Evolutionary conservation across 192 early-diverging fungal genomes (phyloP).

Genomic region (Gryganskiella cystojenkinii): DNA sequence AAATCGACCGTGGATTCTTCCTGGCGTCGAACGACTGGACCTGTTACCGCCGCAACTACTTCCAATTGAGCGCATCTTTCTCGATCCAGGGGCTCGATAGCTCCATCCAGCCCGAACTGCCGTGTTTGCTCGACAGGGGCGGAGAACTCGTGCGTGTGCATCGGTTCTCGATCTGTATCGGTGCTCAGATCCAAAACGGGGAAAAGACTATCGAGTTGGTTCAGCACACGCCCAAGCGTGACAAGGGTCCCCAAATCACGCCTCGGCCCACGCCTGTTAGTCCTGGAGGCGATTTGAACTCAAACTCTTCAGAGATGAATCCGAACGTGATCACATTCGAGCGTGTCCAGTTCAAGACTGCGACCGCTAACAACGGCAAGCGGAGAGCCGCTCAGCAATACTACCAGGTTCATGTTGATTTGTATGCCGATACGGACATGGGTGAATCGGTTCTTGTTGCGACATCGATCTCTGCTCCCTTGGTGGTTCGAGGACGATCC

Average conservation of each 20-base stretch:
- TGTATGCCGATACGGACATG: constrained; percentile 78
- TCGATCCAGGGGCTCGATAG: constrained; percentile 60
- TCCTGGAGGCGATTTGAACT: constrained; percentile 68
- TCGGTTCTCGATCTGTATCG: constrained; percentile 81
- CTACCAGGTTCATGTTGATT: constrained; percentile 84
- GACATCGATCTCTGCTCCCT: constrained; percentile 74
- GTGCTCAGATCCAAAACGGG: constrained; percentile 76
- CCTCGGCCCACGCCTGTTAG: constrained; percentile 68
- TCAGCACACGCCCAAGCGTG: constrained; percentile 91
- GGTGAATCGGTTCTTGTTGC: constrained; percentile 72
- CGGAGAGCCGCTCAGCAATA: constrained; percentile 95
- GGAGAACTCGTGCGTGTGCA: constrained; percentile 63
- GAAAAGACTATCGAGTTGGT: constrained; percentile 85
- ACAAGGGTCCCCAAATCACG: constrained; percentile 90
- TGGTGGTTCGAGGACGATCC: constrained; percentile 93
- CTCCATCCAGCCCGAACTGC: constrained; percentile 57
- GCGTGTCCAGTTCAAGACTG: constrained; percentile 96
- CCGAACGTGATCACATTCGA: constrained; percentile 82
- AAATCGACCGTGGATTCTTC: constrained; percentile 95
- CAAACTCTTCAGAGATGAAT: constrained; percentile 42
- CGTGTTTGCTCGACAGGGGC: constrained; percentile 75
- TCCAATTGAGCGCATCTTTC: constrained; percentile 82
- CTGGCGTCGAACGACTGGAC: constrained; percentile 91
- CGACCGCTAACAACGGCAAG: constrained; percentile 96
- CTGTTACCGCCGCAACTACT: constrained; percentile 96